These are phyloP conservation scores for Sugiyamaella paludigena DNA, from an alignment of 1,139 yeast genomes.

Conservation along the genomic window DNA sequence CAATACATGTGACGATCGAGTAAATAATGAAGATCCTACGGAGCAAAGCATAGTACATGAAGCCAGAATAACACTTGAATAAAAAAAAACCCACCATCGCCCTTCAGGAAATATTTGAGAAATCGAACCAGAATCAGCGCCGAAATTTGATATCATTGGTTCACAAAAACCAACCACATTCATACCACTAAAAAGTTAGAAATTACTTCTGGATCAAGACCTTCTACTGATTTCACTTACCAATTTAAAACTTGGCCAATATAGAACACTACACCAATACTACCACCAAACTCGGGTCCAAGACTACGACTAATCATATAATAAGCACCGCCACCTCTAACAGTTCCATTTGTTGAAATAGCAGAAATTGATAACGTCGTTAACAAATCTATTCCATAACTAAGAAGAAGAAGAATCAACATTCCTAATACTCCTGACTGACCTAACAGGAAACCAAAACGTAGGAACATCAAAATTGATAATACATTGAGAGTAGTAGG, in stretches of 20 bases:
- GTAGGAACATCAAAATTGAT: slow-evolving; percentile 72
- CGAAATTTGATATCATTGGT: slow-evolving; percentile 66
- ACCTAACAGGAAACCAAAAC: slow-evolving; percentile 77
- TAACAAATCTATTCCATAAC: slow-evolving; percentile 62
- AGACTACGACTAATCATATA: slow-evolving; percentile 75
- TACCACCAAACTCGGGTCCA: slow-evolving; percentile 84
- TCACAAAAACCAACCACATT: slow-evolving; percentile 80
- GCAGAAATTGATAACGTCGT: slow-evolving; percentile 76
- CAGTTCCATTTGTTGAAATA: slow-evolving; percentile 79
- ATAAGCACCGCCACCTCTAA: slow-evolving; percentile 81
- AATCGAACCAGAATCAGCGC: slow-evolving; percentile 55
- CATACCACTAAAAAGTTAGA: slow-evolving; percentile 43
- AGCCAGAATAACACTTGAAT: slow-evolving; percentile 64
- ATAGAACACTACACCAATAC: slow-evolving; percentile 76
- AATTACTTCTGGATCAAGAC: slow-evolving; percentile 35
- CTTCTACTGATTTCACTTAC: slow-evolving; percentile 25
- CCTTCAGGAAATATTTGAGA: slow-evolving; percentile 56
- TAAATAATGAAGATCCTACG: slow-evolving; percentile 74
- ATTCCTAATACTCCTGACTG: slow-evolving; percentile 74
- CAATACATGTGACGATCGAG: slow-evolving; percentile 75
- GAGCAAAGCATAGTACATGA: slow-evolving; percentile 70
- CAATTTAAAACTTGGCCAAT: slow-evolving; percentile 75
- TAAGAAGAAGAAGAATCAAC: slow-evolving; percentile 44
- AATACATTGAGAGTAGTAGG: slow-evolving; percentile 76
- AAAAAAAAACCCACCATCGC: slow-evolving; percentile 52